These are phyloP conservation scores for Piloderma croceum DNA, from an alignment of 768 basidiomycete species.

Conservation along the genomic window DNA sequence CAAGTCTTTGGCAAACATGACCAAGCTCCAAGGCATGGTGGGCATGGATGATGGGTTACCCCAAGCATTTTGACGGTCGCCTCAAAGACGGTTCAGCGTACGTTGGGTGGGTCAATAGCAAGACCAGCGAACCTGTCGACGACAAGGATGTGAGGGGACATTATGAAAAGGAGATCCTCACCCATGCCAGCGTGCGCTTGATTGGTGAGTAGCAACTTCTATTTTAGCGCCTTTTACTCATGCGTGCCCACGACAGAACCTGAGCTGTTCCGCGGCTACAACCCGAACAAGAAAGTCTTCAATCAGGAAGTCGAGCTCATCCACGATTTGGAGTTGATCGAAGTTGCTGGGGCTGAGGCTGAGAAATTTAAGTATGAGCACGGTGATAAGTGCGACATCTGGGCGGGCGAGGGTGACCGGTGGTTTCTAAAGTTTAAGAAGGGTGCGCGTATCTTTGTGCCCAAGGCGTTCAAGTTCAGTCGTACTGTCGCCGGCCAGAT, in stretches of 20 bases:
- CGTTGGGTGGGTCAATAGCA: conserved; percentile 97
- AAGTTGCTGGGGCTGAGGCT: conserved; percentile 87
- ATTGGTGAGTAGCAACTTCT: conserved; percentile 58
- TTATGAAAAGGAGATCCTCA: conserved; percentile 91
- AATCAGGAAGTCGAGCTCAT: conserved; percentile 95
- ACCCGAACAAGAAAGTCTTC: conserved; percentile 96
- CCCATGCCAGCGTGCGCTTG: conserved; percentile 86
- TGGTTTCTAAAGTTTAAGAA: conserved; percentile 99
- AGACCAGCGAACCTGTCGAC: conserved; percentile 89
- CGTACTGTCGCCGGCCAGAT: conserved; percentile 94
- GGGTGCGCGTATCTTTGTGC: conserved; percentile 87
- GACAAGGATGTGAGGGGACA: conserved; percentile 94
- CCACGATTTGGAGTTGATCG: conserved; percentile 94
- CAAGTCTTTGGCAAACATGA: conserved; percentile 67
- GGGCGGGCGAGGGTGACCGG: conserved; percentile 87
- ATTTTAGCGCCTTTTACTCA: neutral
- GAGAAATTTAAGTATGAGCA: conserved; percentile 95
- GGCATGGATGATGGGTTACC: conserved; percentile 99
- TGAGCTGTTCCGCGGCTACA: conserved; percentile 95
- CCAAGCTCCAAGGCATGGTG: conserved; percentile 81
- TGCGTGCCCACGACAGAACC: conserved; percentile 79
- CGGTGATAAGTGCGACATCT: conserved; percentile 93
- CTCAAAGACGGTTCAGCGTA: conserved; percentile 88
- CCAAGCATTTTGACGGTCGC: conserved; percentile 98
- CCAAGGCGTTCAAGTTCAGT: conserved; percentile 93